phyloP scores from a whole-genome alignment of 2,329 filamentous ascomycete species.

The Coleophoma eucalyptorum region DNA sequence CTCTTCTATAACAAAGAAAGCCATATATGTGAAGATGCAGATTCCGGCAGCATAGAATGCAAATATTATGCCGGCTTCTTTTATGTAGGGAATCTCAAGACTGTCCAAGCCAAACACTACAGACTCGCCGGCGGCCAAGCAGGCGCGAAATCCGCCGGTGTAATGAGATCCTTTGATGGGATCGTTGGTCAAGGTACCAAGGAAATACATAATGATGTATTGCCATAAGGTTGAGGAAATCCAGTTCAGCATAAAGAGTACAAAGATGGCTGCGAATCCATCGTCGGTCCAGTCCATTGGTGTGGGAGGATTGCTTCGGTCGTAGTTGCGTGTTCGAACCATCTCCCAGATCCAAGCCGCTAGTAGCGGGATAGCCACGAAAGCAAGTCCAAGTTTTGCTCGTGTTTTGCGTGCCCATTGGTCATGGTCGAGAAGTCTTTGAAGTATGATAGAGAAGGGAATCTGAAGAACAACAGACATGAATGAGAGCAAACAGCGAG shows the following conservation, averaged over 20 bases:
- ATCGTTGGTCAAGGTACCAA: conserved; percentile 24
- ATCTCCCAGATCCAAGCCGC: conserved; percentile 28
- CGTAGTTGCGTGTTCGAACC: conserved; percentile 18
- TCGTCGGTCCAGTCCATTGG: conserved; percentile 22
- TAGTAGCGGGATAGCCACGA: conserved; percentile 19
- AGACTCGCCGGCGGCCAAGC: conserved; percentile 4
- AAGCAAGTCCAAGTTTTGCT: conserved; percentile 17
- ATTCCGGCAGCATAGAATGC: conserved; percentile 4
- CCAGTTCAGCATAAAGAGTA: conserved; percentile 21
- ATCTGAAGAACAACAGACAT: conserved; percentile 28
- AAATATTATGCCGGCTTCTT: conserved; percentile 7
- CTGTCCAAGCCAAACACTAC: conserved; percentile 5
- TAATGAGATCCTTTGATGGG: conserved; percentile 7
- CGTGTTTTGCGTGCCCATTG: conserved; percentile 8
- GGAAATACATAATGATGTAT: conserved; percentile 24
- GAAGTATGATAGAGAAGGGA: conserved; percentile 21
- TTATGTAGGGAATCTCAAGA: conserved; percentile 6
- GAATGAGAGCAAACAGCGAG: conserved; percentile 25
- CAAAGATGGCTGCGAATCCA: conserved; percentile 18
- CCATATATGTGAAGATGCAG: conserved; percentile 6
- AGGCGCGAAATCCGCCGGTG: conserved; percentile 5
- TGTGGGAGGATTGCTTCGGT: conserved; percentile 14
- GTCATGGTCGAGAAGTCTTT: conserved; percentile 13
- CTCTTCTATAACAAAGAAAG: conserved; percentile 5
- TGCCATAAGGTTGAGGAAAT: conserved; percentile 23